These are phyloP conservation scores for Macrophomina pseudophaseolina DNA, from an alignment of 2,329 filamentous ascomycete species.

Conservation along the genomic window DNA sequence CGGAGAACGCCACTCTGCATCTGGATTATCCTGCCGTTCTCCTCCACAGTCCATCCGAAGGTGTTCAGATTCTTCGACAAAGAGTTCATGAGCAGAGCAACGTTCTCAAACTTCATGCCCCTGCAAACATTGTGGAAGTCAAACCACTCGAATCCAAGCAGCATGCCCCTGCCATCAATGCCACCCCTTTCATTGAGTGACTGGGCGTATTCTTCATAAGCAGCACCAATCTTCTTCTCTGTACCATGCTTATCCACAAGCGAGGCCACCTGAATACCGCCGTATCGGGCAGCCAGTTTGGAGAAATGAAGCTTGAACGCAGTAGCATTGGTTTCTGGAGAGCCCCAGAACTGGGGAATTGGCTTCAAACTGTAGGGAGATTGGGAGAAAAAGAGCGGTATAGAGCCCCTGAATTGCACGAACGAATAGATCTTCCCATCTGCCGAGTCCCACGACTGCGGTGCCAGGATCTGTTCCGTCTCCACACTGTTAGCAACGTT, in stretches of 20 bases:
- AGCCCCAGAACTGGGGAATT: slow-evolving; percentile 80
- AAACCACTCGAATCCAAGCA: slow-evolving; percentile 87
- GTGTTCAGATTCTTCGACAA: slow-evolving; percentile 70
- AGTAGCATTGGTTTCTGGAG: slow-evolving; percentile 74
- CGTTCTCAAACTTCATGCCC: slow-evolving; percentile 98
- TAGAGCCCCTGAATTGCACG: slow-evolving; percentile 85
- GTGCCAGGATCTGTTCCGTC: slow-evolving; percentile 90
- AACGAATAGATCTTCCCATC: slow-evolving; percentile 75
- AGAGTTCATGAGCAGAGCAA: slow-evolving; percentile 75
- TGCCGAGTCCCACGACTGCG: slow-evolving; percentile 66
- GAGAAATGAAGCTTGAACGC: slow-evolving; percentile 83
- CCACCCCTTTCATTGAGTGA: slow-evolving; percentile 66
- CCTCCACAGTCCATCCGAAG: slow-evolving; percentile 72
- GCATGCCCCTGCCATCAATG: slow-evolving; percentile 52
- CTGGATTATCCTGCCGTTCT: slow-evolving; percentile 48
- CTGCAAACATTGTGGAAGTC: slow-evolving; percentile 93
- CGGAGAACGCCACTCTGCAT: slow-evolving; percentile 78
- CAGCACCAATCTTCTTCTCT: slow-evolving; percentile 77
- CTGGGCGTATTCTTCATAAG: slow-evolving; percentile 73
- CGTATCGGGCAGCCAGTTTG: slow-evolving; percentile 71
- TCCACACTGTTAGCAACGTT: slow-evolving; percentile 90
- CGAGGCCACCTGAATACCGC: slow-evolving; percentile 76
- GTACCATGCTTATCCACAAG: slow-evolving; percentile 87
- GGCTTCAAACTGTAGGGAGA: slow-evolving; percentile 93
- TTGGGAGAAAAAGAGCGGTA: slow-evolving; percentile 94